Conservation (phyloP, 1,284 basidiomycete species). For the Flammula alnicola region DNA sequence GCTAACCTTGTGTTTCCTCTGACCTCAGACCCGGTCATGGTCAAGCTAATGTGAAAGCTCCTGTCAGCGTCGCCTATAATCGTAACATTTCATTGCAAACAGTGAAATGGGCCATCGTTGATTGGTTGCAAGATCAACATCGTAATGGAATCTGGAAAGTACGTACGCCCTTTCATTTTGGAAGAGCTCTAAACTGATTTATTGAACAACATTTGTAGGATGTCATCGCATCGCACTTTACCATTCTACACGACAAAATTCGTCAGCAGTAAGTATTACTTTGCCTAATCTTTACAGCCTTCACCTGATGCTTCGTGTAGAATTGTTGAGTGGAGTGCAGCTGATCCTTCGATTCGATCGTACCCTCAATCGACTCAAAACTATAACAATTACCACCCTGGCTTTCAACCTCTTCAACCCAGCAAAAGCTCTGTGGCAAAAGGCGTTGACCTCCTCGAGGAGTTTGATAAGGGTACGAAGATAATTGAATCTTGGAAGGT, state of each 20-base stretch:
- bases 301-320: conserved; percentile 26
- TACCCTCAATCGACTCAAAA: conserved; percentile 26
- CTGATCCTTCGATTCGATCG: conserved; percentile 29
- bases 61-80: conserved; percentile 50
- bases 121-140: conserved; percentile 52
- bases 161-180: conserved; percentile 18
- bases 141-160: conserved; percentile 51
- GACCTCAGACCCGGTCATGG: conserved; percentile 53
- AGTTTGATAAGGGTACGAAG: conserved; percentile 33
- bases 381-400: no score
- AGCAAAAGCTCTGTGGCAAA: not conserved
- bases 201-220: conserved; percentile 39
- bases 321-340: conserved; percentile 43
- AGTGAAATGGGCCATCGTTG: conserved; percentile 53
- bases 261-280: conserved; percentile 42
- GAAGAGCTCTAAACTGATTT: no score
- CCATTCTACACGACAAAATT: conserved; percentile 44
- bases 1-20: conserved; percentile 10
- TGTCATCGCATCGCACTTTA: conserved; percentile 54
- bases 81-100: conserved; percentile 45
- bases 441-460: conserved; percentile 27
- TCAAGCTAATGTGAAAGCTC: conserved; percentile 38
- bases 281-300: conserved; percentile 3
- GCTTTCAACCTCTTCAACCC: no score
- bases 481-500: conserved; percentile 26